A percentile compares a stretch with the other conserved stretches of the same genome.
Conservation (phyloP, 129 eudicot genomes). For the Ambrosia trifida region DNA sequence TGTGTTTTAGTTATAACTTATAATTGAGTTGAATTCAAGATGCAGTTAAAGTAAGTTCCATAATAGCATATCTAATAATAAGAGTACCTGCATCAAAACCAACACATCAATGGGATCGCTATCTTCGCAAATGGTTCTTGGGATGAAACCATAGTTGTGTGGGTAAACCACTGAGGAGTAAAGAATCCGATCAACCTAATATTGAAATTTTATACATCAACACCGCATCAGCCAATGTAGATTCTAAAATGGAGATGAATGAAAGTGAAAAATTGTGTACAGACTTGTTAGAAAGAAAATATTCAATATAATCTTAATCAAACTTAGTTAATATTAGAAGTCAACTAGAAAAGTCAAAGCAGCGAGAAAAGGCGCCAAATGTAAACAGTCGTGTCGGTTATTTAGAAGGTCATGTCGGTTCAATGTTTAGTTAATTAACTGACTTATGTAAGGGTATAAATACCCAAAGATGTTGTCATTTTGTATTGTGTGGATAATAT, state of each 20-base stretch:
- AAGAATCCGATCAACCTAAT: constrained; percentile 87
- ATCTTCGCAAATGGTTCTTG: constrained; percentile 91
- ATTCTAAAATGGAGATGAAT: constrained; percentile 7
- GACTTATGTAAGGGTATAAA: too few species aligned
- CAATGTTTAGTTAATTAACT: too few species aligned
- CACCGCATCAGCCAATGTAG: not conserved
- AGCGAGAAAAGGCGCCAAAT: too few species aligned
- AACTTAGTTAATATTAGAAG: too few species aligned
- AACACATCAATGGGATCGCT: constrained; percentile 93
- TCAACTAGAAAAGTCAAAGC: too few species aligned
- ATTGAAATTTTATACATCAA: constrained; percentile 11
- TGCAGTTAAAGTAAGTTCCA: not conserved
- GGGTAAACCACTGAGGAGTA: constrained; percentile 98
- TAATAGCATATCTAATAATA: not conserved
- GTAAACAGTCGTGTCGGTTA: too few species aligned
- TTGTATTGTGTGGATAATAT: too few species aligned
- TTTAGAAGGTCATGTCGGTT: too few species aligned
- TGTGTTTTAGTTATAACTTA: not conserved
- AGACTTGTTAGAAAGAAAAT: too few species aligned
- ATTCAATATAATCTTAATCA: too few species aligned
- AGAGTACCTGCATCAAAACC: constrained; percentile 87
- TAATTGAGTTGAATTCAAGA: constrained; percentile 21
- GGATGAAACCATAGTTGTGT: constrained; percentile 95
- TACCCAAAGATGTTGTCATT: too few species aligned
- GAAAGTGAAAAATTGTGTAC: not conserved